Evolutionary conservation across 371 early-diverging fungal genomes (phyloP).

Genomic region (Rhizopus delemar): DNA sequence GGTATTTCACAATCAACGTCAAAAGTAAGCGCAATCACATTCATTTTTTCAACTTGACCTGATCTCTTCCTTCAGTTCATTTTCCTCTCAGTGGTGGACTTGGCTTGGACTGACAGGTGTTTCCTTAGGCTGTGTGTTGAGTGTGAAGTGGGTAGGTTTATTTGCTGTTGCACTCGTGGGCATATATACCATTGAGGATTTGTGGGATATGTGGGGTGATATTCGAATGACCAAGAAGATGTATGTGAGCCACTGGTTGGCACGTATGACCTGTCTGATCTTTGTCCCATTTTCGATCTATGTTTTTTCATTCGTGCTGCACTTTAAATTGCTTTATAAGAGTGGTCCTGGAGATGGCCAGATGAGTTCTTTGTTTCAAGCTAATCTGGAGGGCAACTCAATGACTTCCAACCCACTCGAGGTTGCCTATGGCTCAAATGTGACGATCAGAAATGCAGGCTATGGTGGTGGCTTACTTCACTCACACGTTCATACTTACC

Average conservation of each 20-base stretch:
- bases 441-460: slow-evolving; percentile 87
- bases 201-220: slow-evolving; percentile 94
- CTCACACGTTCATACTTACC: slow-evolving; percentile 95
- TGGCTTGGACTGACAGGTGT: slow-evolving; percentile 91
- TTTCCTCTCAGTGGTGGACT: slow-evolving; percentile 82
- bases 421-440: slow-evolving; percentile 90
- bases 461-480: slow-evolving; percentile 97
- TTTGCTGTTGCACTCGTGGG: slow-evolving; percentile 96
- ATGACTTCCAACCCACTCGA: slow-evolving; percentile 86
- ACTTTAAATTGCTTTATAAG: slow-evolving; percentile 88
- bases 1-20: slow-evolving; percentile 73
- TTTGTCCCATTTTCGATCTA: slow-evolving; percentile 88
- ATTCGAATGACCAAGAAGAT: slow-evolving; percentile 69
- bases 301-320: slow-evolving; percentile 84
- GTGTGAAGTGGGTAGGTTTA: slow-evolving; percentile 99
- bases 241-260: slow-evolving; percentile 79
- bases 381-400: slow-evolving; percentile 83
- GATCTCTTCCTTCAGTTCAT: slow-evolving; percentile 55
- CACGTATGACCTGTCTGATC: slow-evolving; percentile 82
- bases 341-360: slow-evolving; percentile 96
- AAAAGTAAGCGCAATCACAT: slow-evolving; percentile 48
- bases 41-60: not conserved
- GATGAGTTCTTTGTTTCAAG: slow-evolving; percentile 99
- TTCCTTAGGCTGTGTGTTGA: slow-evolving; percentile 87
- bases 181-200: slow-evolving; percentile 89